A percentile compares a stretch with the other conserved stretches of the same genome.
Evolutionary conservation across 257 asterid genomes (phyloP).

Genomic region (Solanum microdontum): DNA sequence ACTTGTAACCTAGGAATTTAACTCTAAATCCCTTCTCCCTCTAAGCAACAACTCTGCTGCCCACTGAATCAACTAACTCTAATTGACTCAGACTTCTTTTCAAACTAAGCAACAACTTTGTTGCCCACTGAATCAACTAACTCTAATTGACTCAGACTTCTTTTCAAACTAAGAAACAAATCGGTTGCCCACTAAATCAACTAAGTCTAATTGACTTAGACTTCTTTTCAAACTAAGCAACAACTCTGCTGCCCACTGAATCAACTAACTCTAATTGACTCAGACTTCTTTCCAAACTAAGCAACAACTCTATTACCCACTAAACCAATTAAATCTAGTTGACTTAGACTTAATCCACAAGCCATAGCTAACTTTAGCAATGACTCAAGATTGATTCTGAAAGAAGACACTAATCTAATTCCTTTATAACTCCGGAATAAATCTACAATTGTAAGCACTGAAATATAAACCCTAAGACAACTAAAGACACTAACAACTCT

Average conservation of each 20-base stretch:
- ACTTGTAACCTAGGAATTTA: neutral
- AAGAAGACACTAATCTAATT: neutral
- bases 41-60: neutral
- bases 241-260: neutral
- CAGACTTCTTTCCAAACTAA: neutral
- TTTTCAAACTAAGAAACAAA: neutral
- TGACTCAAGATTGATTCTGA: neutral
- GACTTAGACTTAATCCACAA: neutral
- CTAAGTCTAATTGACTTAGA: neutral
- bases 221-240: neutral
- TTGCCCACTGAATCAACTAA: neutral
- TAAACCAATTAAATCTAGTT: neutral
- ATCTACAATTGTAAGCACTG: neutral
- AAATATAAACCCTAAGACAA: neutral
- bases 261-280: neutral
- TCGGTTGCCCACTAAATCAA: rapidly evolving
- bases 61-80: neutral
- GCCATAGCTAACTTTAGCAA: neutral
- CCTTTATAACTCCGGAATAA: neutral
- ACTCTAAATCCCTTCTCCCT: neutral
- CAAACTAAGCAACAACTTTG: neutral
- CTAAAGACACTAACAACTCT: neutral
- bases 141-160: neutral
- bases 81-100: no score
- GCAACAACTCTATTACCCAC: neutral